These are phyloP conservation scores for Reticulomyxa filosa DNA, from an alignment of 78 protist species.

Conservation along the genomic window DNA sequence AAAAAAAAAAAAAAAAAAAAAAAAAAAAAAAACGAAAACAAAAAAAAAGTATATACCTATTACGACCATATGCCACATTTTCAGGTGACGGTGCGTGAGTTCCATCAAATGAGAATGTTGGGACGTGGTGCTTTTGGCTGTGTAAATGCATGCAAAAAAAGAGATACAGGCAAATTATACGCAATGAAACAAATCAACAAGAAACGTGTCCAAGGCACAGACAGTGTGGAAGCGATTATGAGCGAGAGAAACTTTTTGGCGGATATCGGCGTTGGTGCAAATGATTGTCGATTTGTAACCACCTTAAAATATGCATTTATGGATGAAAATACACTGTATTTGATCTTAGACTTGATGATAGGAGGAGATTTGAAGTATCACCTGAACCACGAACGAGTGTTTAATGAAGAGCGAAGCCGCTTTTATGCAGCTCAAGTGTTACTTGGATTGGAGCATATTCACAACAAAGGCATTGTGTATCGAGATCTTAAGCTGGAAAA, in stretches of 20 bases:
- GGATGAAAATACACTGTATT: neutral
- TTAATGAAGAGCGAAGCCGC: neutral
- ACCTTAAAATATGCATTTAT: neutral
- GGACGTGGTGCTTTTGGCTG: neutral
- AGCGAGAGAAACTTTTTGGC: neutral
- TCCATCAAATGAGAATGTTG: neutral
- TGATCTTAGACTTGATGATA: constrained; percentile 10
- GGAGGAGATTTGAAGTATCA: constrained; percentile 11
- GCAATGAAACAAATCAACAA: constrained; percentile 9
- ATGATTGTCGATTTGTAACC: too few species aligned
- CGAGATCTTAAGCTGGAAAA: constrained; percentile 11
- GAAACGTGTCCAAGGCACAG: constrained; percentile 1
- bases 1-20: too few species aligned
- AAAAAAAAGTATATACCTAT: too few species aligned
- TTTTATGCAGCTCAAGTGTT: constrained; percentile 8
- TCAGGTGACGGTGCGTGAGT: neutral
- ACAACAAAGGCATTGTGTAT: neutral
- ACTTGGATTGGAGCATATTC: constrained; percentile 3
- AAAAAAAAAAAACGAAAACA: too few species aligned
- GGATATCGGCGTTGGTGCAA: too few species aligned
- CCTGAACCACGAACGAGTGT: neutral
- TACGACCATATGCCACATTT: too few species aligned
- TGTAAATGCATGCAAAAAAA: constrained; percentile 1
- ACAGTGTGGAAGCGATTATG: neutral
- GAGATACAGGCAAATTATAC: neutral